Evolutionary conservation across 495 filamentous ascomycete species (phyloP), one percentile per base, ranked within the genome.

Genomic region (Podospora appendiculata): DNA sequence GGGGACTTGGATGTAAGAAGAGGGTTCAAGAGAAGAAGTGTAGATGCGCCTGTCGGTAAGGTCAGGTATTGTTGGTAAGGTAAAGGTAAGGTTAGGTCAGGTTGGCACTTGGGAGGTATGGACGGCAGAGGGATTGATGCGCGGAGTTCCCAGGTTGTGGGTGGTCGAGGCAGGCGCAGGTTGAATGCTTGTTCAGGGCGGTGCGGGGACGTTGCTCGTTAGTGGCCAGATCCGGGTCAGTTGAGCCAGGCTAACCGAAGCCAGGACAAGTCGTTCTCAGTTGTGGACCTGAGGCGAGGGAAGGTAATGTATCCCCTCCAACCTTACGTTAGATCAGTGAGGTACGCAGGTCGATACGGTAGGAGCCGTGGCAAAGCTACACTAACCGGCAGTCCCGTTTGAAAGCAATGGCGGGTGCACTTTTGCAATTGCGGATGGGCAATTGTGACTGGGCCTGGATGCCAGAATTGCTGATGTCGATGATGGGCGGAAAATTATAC

Each of bases 281-380:
- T 25, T n/a, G n/a, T n/a, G n/a, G n/a, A n/a, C n/a, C n/a, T n/a
- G n/a, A n/a, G n/a, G n/a, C n/a, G n/a, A n/a, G n/a, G n/a, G n/a
- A n/a, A n/a, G n/a, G n/a, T n/a, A n/a, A n/a, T n/a, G n/a, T n/a
- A n/a, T n/a, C n/a, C n/a, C 25, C 25, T 25, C 25, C 25, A 25
- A 25, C 25, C 25, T 25, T 25, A 25, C 25, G 25, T 25, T 25
- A 25, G 25, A 25, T 25, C 25, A 25, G 5, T 25, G 25, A 25
- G 25, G 25, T 5, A 25, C 2, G 5, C 25, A 25, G 5, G 25
- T 55, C 43, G 42, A 50, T 52, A 56, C 55, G 47, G 56, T 44
- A 25, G 59, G 54, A 54, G 43, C 63, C 61, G 61, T 66, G 60
- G 63, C 63, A 54, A 61, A 58, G 46, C 8, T 51, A 43, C 54